A percentile compares a stretch with the other conserved stretches of the same genome.
Conservation (phyloP, 78 protist species). For the slime mould (Dictyostelium discoideum) region DNA sequence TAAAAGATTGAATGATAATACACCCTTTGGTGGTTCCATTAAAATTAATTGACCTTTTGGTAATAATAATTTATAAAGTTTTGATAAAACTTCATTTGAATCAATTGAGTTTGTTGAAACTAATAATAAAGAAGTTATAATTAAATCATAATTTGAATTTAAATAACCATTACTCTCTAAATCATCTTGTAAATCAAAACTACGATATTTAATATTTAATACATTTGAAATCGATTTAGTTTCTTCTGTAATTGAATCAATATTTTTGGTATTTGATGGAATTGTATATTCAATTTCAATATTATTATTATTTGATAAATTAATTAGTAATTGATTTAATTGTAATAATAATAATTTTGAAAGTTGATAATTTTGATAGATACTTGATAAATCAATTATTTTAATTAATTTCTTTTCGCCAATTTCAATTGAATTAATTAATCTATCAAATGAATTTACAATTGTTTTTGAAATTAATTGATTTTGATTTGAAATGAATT, state of each 20-base stretch:
- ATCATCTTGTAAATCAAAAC: not conserved
- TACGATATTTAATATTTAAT: slow-evolving; percentile 9
- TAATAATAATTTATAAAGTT: not conserved
- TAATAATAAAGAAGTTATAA: slow-evolving; percentile 1
- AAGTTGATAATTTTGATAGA: not conserved
- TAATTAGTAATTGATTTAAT: not conserved
- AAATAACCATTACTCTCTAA: slow-evolving; percentile 1
- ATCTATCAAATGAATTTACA: not conserved
- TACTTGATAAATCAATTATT: not conserved
- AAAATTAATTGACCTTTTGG: slow-evolving; percentile 38
- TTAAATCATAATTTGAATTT: slow-evolving; percentile 1
- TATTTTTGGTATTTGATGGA: not conserved
- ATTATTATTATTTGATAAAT: not conserved
- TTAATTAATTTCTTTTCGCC: not conserved
- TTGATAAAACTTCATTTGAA: not conserved
- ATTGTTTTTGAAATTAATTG: not conserved
- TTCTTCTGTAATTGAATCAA: not conserved
- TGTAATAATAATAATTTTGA: not conserved
- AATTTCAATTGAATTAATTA: not conserved
- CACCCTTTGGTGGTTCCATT: slow-evolving; percentile 26
- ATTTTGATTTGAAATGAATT: slow-evolving; percentile 2
- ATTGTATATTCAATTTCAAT: slow-evolving; percentile 40
- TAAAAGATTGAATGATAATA: not conserved
- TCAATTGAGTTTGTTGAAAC: not conserved
- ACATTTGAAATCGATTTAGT: not conserved